These are phyloP conservation scores for Phytophthora idaei DNA, from an alignment of 352 stramenopile species.

Conservation along the genomic window DNA sequence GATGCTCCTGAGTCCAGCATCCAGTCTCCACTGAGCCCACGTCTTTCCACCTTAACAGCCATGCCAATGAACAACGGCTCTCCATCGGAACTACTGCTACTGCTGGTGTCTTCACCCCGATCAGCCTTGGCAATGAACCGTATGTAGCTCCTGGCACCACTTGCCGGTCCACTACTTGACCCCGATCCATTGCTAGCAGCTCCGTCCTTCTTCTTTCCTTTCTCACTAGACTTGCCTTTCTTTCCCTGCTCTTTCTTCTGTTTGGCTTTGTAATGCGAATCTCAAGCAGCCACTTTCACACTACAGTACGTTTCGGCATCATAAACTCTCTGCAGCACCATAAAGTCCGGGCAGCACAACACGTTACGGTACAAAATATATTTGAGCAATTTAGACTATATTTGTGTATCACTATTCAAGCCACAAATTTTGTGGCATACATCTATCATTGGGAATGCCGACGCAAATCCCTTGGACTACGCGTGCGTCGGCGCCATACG, in stretches of 20 bases:
- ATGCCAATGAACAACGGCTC: too few relatives aligned
- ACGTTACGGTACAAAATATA: too few relatives aligned
- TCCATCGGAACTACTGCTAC: constrained; percentile 6
- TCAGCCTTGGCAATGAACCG: constrained; percentile 2
- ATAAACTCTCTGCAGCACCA: too few relatives aligned
- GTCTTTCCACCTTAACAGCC: too few relatives aligned
- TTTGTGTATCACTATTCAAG: too few relatives aligned
- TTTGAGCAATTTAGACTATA: too few relatives aligned
- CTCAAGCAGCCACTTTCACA: neutral
- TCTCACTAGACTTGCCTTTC: neutral
- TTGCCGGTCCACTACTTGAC: neutral
- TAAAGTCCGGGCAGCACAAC: too few relatives aligned
- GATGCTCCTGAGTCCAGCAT: constrained; percentile 10
- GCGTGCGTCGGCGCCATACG: too few relatives aligned
- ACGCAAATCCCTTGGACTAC: too few relatives aligned
- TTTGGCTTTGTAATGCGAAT: constrained; percentile 9
- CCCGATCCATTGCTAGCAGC: neutral
- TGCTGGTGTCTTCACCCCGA: constrained; percentile 1
- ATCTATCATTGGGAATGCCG: too few relatives aligned
- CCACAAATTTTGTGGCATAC: too few relatives aligned
- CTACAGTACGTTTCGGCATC: too few relatives aligned
- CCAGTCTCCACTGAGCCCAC: neutral
- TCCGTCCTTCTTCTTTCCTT: neutral
- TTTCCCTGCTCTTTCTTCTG: neutral
- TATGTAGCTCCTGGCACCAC: constrained; percentile 2